Base-by-base conservation (phyloP, 768 basidiomycete species). In the Lentinula boryana region DNA sequence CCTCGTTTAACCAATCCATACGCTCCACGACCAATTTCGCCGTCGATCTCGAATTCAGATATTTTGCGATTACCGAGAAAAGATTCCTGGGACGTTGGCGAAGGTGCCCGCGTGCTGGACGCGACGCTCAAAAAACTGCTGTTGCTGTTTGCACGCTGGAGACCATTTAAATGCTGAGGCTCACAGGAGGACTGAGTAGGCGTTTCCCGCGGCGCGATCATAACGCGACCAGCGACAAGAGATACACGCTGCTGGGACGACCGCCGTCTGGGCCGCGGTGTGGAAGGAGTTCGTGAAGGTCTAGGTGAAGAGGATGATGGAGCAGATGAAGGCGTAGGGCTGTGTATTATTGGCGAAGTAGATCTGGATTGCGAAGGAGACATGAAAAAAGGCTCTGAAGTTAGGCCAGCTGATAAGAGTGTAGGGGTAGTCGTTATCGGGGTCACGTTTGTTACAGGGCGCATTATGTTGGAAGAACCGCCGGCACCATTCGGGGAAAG, bases 1-100 rank as follows among this genome's bases (percentile, higher is more conserved):
- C 86, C 96, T 58, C 92, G 82, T 72, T 96, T 95, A 41, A 99
- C 96, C 46, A 98, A 79, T 2, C 96, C 96, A 72, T 98, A 98
- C 10, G 96, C 96, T 9, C 95, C 96, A 60, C 93, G 83, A 13
- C 96, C 96, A 27, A 95, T 91, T 68, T 96, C 94, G 49, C 83
- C 82, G 66, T 94, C 85, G 59, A 97, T 88, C 21, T 88, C 81
- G 69, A 91, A 97, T 67, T 94, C 89, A 5, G 87, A 87, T 63
- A 98, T 94, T 63, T 81, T 91, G 62, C 87, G 82, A 36, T 84
- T 82, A 49, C 88, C 88, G 9, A 76, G 72, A 62, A 79, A 84
- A 31, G 75, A 71, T 62, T 79, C 77, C 58, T 74, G 36, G 46
- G 23, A 15, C 5, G 69, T 71, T 10, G 89, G 88, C 0, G 86